phyloP scores from a whole-genome alignment of 1,284 basidiomycete species.

The Marasmius tenuissimus region DNA sequence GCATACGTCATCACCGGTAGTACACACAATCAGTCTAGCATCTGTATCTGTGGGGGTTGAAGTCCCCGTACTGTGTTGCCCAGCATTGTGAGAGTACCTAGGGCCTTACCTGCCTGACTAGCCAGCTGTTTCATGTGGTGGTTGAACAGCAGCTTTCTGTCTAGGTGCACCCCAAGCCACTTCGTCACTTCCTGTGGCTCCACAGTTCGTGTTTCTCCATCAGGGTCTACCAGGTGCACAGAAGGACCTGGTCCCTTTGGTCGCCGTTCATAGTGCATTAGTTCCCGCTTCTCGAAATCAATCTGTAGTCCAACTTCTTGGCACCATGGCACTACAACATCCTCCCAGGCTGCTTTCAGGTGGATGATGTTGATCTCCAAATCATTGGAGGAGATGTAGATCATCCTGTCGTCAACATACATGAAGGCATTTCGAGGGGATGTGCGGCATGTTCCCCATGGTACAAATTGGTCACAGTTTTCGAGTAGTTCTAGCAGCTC shows the following conservation, averaged over 20 bases:
- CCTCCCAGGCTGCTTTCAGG: conserved; percentile 13
- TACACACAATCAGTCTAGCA: conserved; percentile 14
- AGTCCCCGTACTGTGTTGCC: conserved; percentile 5
- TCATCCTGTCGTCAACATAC: conserved; percentile 20
- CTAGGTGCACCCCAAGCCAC: conserved; percentile 5
- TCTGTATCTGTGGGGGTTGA: neutral
- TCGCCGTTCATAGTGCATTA: conserved; percentile 2
- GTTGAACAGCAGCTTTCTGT: conserved; percentile 3
- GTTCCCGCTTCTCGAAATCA: conserved; percentile 4
- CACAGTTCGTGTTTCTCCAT: no score
- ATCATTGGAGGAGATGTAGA: conserved; percentile 14
- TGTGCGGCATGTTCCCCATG: neutral
- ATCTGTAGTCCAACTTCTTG: conserved; percentile 1
- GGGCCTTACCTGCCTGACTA: neutral
- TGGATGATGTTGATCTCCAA: conserved; percentile 16
- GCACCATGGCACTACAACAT: conserved; percentile 1
- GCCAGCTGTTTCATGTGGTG: conserved; percentile 3
- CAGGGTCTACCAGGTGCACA: no score
- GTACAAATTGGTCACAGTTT: neutral
- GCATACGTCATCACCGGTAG: conserved; percentile 31
- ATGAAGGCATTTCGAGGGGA: conserved; percentile 9
- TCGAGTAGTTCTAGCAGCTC: conserved; percentile 18
- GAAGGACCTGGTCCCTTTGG: no score
- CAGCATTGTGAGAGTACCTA: conserved; percentile 1
- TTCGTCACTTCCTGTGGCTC: no score